Evolutionary conservation across 2,329 filamentous ascomycete species (phyloP).

Genomic region (Neofusicoccum cordaticola): DNA sequence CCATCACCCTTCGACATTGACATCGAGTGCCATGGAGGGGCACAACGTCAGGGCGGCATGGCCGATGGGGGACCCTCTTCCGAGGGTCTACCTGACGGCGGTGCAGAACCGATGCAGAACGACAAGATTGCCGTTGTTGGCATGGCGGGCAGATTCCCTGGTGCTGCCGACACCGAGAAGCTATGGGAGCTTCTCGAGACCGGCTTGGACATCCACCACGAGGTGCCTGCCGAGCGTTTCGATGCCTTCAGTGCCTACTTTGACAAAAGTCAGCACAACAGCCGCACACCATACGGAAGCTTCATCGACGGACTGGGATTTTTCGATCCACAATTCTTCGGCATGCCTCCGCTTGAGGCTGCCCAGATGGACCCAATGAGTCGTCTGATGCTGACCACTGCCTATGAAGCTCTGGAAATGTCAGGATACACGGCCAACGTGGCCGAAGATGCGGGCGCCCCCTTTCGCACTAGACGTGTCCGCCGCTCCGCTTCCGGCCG

Average conservation of each 20-base stretch:
- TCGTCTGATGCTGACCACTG: slow-evolving; percentile 19
- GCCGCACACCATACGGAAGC: slow-evolving; percentile 24
- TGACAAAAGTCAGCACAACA: slow-evolving; percentile 21
- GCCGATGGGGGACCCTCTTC: slow-evolving; percentile 44
- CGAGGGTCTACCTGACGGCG: slow-evolving; percentile 37
- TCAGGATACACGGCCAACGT: slow-evolving; percentile 24
- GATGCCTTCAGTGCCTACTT: slow-evolving; percentile 67
- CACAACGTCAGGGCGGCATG: slow-evolving; percentile 38
- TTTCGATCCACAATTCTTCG: slow-evolving; percentile 23
- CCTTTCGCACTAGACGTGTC: slow-evolving; percentile 52
- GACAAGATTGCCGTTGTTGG: slow-evolving; percentile 83
- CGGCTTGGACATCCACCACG: slow-evolving; percentile 70
- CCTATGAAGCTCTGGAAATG: slow-evolving; percentile 25
- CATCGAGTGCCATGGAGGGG: too few species aligned
- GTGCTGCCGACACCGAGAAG: slow-evolving; percentile 66
- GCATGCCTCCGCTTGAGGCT: slow-evolving; percentile 25
- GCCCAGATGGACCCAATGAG: slow-evolving; percentile 22
- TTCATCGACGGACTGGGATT: slow-evolving; percentile 26
- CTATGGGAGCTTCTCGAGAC: slow-evolving; percentile 74
- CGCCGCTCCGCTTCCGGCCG: slow-evolving; percentile 54
- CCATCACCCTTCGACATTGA: too few species aligned
- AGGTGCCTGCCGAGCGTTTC: slow-evolving; percentile 67
- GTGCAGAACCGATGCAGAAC: slow-evolving; percentile 47
- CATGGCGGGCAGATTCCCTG: slow-evolving; percentile 74
- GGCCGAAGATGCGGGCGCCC: slow-evolving; percentile 47